Base-by-base conservation (phyloP, 2,329 filamentous ascomycete species). In the Clarireedia sp. region DNA sequence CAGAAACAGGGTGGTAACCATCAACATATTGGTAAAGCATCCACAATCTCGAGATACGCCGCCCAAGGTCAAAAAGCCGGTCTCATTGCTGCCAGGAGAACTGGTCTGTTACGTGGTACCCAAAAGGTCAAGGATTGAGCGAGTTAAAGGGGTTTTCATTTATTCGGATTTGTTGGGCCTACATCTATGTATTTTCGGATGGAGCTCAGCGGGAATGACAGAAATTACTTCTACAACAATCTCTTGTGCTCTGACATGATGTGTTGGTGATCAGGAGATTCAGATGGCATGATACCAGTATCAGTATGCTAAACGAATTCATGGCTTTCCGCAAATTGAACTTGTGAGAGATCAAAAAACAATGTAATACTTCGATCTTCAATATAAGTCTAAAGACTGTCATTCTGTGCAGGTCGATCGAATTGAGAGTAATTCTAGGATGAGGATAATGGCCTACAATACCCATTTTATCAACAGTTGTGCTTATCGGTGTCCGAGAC, bases 81-180 rank as follows among this genome's bases (percentile, higher is more conserved):
- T 96, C 92, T 99, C 75, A 99, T 99, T 81, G 94, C 94, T 78
- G 94, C 94, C 78, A 85, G 94, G 79, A 89, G 95, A 85, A 99
- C 94, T 77, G 94, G 94, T 96, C 86, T 99, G 79, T 85, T 99
- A 75, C 92, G 94, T 81, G 94, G 94, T 95, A 97, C 94, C 75
- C 94, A 99, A 83, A 99, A 99, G 89, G 90, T 85, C 75, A 99
- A 99, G 90, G 95, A 99, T 68, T 92, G 90, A 59, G 65, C 60
- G 64, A 60, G 54, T 61, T 64, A 54, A 61, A 59, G 51, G 61
- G 60, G 55, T 61, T 67, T 65, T 66, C 63, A 59, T 64, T 67
- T 55, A 58, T 68, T 66, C 61, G 66, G 66, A 62, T 57, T 63
- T 65, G 62, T 63, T 65, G 65, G 65, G 61, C 64, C 65, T 62